These are phyloP conservation scores for Herpetomonas tarakana DNA, from an alignment of 208 protist genomes.

Conservation along the genomic window DNA sequence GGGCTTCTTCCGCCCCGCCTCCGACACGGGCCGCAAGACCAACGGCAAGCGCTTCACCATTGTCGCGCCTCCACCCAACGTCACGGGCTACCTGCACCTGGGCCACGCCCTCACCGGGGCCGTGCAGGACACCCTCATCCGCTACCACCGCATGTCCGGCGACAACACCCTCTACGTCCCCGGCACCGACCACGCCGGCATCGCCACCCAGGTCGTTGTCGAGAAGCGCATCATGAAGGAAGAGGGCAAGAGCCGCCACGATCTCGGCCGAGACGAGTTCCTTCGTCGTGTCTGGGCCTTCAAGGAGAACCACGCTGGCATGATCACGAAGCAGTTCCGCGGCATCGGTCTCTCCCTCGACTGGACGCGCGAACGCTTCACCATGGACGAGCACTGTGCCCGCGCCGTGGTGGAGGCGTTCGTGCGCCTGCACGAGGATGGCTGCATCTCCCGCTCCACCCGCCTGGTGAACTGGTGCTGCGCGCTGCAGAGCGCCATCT, in stretches of 20 bases:
- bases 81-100: conserved; percentile 99
- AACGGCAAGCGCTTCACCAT: conserved; percentile 93
- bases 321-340: conserved; percentile 96
- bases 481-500: conserved; percentile 98
- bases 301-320: conserved; percentile 95
- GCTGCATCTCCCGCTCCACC: conserved; percentile 96
- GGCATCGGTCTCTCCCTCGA: conserved; percentile 97
- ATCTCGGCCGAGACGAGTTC: conserved; percentile 97
- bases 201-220: conserved; percentile 99
- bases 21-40: conserved; percentile 60
- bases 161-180: conserved; percentile 98
- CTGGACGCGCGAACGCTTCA: conserved; percentile 99
- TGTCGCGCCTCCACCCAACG: conserved; percentile 99
- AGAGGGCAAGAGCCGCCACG: conserved; percentile 88
- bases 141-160: conserved; percentile 97
- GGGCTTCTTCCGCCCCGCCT: conserved; percentile 95
- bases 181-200: conserved; percentile 99
- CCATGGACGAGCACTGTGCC: conserved; percentile 96
- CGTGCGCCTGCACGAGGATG: conserved; percentile 95
- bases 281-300: conserved; percentile 97
- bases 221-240: conserved; percentile 95
- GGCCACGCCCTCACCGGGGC: conserved; percentile 98
- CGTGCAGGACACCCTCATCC: conserved; percentile 95
- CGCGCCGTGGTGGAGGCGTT: conserved; percentile 97
- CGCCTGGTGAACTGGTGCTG: conserved; percentile 99